Base-by-base conservation (phyloP, 75 land plant species). In the Chamaecyparis obtusa region DNA sequence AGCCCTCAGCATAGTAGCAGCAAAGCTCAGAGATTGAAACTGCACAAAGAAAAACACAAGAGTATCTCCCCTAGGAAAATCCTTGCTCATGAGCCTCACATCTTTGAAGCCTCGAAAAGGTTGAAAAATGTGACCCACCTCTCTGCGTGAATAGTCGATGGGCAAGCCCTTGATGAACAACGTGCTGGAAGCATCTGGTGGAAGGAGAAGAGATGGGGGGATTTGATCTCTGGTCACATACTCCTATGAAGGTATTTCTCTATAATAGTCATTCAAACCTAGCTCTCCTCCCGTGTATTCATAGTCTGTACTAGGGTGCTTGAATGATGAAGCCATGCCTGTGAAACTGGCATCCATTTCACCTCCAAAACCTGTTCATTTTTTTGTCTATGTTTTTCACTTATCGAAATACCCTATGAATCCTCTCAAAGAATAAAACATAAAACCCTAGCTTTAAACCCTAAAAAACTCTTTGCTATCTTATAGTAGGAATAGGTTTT, bases 31-130 rank as follows among this genome's bases (percentile, higher is more conserved):
- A 55, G 36, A 24, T 27, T 84, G 33, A 13, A 84, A 84, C 85
- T 84, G 67, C 36, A 84, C 85, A 49, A 84, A 84, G 39, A 67
- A 84, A 37, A 84, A 27, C 14, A 49, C 57, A 46, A 11, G 44
- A 7, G 19, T 41, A 9, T 46, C n/a, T n/a, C 30, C 32, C 30
- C 60, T 35, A 9, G 57, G 85, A 64, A 64, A 24, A 24, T 64
- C 69, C 69, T 64, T 64, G 69, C 69, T 64, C 10, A 84, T 33
- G 55, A 84, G 21, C 19, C 85, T 51, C 19, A 84, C n/a, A 16
- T 84, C 85, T 21, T 48, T 46, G 33, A 41, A 84, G 24, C 67
- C 85, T 1, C 60, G 57, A 13, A 84, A 84, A 27, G 60, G 85
- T 36, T 33, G n/a, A 49, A 84, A 84, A 17, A 84, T 55, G 33